A percentile compares a stretch with the other conserved stretches of the same genome.
phyloP scores from a whole-genome alignment of 805 yeast genomes.

The Nakazawaea laoshanensis region DNA sequence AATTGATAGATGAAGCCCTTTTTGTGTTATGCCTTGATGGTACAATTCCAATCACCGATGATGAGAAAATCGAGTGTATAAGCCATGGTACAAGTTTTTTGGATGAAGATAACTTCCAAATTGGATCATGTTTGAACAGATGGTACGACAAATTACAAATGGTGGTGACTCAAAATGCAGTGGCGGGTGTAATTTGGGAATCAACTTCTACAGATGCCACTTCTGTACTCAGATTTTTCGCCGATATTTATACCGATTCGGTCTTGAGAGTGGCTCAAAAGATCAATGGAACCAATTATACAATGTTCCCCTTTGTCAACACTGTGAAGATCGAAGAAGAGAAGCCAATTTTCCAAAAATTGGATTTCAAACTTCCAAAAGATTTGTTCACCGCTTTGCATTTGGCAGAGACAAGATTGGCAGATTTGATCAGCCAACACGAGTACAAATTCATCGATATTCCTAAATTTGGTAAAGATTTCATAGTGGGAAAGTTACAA shows the following conservation, averaged over 20 bases:
- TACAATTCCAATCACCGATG: slow-evolving; percentile 35
- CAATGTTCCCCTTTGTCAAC: slow-evolving; percentile 38
- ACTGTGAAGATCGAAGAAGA: slow-evolving; percentile 23
- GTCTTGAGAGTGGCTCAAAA: slow-evolving; percentile 48
- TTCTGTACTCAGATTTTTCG: slow-evolving; percentile 44
- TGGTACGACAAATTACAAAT: slow-evolving; percentile 54
- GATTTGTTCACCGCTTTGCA: slow-evolving; percentile 41
- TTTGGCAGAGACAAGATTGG: slow-evolving; percentile 48
- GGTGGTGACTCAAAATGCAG: slow-evolving; percentile 44
- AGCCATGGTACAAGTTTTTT: slow-evolving; percentile 43
- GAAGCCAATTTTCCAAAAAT: slow-evolving; percentile 27
- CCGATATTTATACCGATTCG: slow-evolving; percentile 51
- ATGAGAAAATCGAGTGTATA: slow-evolving; percentile 38
- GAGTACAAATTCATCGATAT: slow-evolving; percentile 34
- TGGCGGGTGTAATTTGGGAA: slow-evolving; percentile 55
- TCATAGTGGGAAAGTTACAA: slow-evolving; percentile 28
- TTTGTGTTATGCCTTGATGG: slow-evolving; percentile 44
- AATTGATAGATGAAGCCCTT: slow-evolving; percentile 37
- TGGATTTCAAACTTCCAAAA: slow-evolving; percentile 30
- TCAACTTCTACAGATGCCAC: slow-evolving; percentile 51
- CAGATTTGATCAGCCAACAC: slow-evolving; percentile 51
- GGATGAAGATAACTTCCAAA: slow-evolving; percentile 37
- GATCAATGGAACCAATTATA: slow-evolving; percentile 48
- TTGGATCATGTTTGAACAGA: slow-evolving; percentile 49
- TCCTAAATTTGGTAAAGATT: slow-evolving; percentile 20